Evolutionary conservation across 495 filamentous ascomycete species (phyloP).

Genomic region (Aspergillus funiculosus): DNA sequence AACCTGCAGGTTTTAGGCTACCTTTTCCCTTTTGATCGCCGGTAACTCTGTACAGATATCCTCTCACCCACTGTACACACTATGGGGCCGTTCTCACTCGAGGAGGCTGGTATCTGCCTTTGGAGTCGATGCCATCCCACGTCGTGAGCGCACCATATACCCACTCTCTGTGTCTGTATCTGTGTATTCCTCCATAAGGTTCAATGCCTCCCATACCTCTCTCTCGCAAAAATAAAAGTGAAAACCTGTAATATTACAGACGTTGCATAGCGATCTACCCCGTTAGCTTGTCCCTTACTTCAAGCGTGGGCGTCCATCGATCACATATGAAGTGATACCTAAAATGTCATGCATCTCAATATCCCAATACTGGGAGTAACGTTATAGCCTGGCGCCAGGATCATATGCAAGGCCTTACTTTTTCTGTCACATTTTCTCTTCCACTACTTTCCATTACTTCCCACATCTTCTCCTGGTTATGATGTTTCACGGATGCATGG

Average conservation of each 20-base stretch:
- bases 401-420: conserved; percentile 8
- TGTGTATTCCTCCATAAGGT: too few species aligned
- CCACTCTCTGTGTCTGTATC: background rate
- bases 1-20: conserved; percentile 9
- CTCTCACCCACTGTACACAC: too few species aligned
- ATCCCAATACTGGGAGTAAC: background rate
- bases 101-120: background rate
- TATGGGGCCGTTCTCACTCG: too few species aligned
- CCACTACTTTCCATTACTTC: background rate
- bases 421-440: conserved; percentile 6
- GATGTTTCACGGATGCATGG: background rate
- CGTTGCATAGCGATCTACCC: background rate
- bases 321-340: background rate
- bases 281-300: background rate
- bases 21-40: conserved; percentile 4
- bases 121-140: conserved; percentile 7
- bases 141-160: conserved; percentile 5
- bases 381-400: background rate
- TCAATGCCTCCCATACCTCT: background rate
- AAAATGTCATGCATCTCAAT: background rate
- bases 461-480: background rate
- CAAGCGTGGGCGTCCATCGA: background rate
- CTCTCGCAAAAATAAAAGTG: conserved; percentile 2
- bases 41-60: background rate
- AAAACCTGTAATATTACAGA: background rate